Percentiles rank a stretch among this genome's conserved stretches.
Conservation (phyloP, 176 grass and related monocot genomes). For the Coix lacrymajobi region DNA sequence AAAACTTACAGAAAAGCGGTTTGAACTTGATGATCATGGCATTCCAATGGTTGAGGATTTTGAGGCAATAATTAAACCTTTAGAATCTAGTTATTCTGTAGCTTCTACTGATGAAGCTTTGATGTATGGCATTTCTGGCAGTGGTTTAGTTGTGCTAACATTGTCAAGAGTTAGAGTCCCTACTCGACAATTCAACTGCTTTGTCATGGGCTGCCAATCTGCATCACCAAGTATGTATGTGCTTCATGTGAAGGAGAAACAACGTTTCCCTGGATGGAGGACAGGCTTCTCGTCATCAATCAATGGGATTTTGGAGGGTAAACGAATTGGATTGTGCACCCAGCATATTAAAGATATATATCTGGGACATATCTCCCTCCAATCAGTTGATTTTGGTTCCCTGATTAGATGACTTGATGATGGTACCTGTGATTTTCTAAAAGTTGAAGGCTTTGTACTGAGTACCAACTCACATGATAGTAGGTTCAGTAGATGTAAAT, state of each 20-base stretch:
- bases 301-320: slow-evolving; percentile 67
- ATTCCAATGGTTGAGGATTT: slow-evolving; percentile 64
- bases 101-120: slow-evolving; percentile 58
- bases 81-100: slow-evolving; percentile 30
- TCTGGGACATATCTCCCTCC: slow-evolving; percentile 77
- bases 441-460: neutral
- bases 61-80: slow-evolving; percentile 33
- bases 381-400: slow-evolving; percentile 83
- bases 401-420: slow-evolving; percentile 36
- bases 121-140: slow-evolving; percentile 70
- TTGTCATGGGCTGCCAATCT: slow-evolving; percentile 68
- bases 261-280: slow-evolving; percentile 81
- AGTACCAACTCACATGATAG: neutral
- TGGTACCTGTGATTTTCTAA: neutral
- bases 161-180: slow-evolving; percentile 79
- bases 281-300: slow-evolving; percentile 88
- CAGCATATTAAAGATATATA: slow-evolving; percentile 96
- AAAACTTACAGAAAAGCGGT: slow-evolving; percentile 78
- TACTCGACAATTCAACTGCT: slow-evolving; percentile 60
- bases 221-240: slow-evolving; percentile 77
- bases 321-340: slow-evolving; percentile 70
- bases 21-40: slow-evolving; percentile 72
- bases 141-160: slow-evolving; percentile 72
- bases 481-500: slow-evolving; percentile 8
- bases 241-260: slow-evolving; percentile 80